phyloP scores from a whole-genome alignment of 2,329 filamentous ascomycete species.

The Penicillium sp. region DNA sequence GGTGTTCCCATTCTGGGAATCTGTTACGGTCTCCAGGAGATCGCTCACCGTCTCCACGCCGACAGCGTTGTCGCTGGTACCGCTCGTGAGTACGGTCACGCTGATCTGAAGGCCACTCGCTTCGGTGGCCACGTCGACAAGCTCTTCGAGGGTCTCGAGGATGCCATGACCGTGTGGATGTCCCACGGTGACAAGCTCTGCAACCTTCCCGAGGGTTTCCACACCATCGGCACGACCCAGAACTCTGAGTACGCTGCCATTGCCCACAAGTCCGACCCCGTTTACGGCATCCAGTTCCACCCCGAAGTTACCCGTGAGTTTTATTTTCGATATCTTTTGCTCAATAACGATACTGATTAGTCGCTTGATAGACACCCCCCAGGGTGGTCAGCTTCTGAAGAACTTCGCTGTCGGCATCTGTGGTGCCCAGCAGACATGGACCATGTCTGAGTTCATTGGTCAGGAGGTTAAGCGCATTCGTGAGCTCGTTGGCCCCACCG shows the following conservation, averaged over 20 bases:
- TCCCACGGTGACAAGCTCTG: conserved; percentile 85
- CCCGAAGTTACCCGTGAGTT: not conserved
- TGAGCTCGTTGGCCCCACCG: conserved; percentile 75
- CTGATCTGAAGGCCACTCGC: conserved; percentile 62
- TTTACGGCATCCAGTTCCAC: conserved; percentile 56
- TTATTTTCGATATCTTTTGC: conserved; percentile 57
- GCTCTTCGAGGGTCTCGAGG: conserved; percentile 75
- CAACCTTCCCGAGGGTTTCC: conserved; percentile 56
- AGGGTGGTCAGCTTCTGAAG: not conserved
- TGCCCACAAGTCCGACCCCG: conserved; percentile 58
- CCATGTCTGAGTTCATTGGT: conserved; percentile 79
- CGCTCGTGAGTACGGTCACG: conserved; percentile 71
- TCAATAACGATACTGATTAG: not conserved
- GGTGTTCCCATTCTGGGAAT: conserved; percentile 60
- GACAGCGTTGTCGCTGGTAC: conserved; percentile 69
- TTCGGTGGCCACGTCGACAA: conserved; percentile 66
- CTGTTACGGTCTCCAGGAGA: conserved; percentile 69
- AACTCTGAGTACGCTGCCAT: conserved; percentile 79
- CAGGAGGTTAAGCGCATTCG: conserved; percentile 80
- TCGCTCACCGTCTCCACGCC: conserved; percentile 68
- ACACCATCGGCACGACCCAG: conserved; percentile 66
- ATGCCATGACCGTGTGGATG: conserved; percentile 77
- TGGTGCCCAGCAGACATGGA: conserved; percentile 74
- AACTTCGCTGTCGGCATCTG: conserved; percentile 90
- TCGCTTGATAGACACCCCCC: not conserved